Percentiles rank a stretch among this genome's conserved stretches.
Conservation (phyloP, 2,329 filamentous ascomycete genomes). For the Emmonsia crescens region DNA sequence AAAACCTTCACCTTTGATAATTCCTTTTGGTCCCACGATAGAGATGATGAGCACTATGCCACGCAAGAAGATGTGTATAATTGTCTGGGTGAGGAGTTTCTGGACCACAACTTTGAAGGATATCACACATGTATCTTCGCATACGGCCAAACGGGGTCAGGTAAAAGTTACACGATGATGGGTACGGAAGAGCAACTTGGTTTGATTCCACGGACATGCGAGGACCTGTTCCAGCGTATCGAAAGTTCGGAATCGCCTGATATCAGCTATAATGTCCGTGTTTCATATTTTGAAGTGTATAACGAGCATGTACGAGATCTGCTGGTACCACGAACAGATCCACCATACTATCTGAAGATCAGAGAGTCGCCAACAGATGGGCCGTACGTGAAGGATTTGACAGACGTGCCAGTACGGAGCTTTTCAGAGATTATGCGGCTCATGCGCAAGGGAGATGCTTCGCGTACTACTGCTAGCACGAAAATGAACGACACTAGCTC, state of each 20-base stretch:
- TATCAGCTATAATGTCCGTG: constrained; percentile 92
- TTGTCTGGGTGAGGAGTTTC: constrained; percentile 85
- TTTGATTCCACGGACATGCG: constrained; percentile 87
- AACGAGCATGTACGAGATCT: constrained; percentile 97
- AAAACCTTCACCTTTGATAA: constrained; percentile 94
- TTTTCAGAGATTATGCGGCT: constrained; percentile 77
- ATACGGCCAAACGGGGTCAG: constrained; percentile 93
- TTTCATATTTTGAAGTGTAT: constrained; percentile 98
- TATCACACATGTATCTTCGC: constrained; percentile 99
- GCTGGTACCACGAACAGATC: constrained; percentile 65
- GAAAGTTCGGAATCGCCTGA: constrained; percentile 74
- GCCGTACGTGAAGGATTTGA: constrained; percentile 93
- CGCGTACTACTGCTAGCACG: constrained; percentile 80
- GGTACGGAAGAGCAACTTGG: constrained; percentile 74
- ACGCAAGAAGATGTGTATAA: constrained; percentile 91
- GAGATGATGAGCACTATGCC: constrained; percentile 71
- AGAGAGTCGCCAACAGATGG: constrained; percentile 90
- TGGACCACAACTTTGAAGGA: constrained; percentile 98
- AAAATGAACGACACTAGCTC: constrained; percentile 99
- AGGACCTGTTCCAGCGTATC: constrained; percentile 91
- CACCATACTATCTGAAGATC: constrained; percentile 91
- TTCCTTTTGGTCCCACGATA: constrained; percentile 93
- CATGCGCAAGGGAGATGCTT: constrained; percentile 83
- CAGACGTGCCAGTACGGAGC: constrained; percentile 80
- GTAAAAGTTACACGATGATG: constrained; percentile 99